phyloP scores from a whole-genome alignment of 2,329 filamentous ascomycete genomes.

The Neonectria coccinea region DNA sequence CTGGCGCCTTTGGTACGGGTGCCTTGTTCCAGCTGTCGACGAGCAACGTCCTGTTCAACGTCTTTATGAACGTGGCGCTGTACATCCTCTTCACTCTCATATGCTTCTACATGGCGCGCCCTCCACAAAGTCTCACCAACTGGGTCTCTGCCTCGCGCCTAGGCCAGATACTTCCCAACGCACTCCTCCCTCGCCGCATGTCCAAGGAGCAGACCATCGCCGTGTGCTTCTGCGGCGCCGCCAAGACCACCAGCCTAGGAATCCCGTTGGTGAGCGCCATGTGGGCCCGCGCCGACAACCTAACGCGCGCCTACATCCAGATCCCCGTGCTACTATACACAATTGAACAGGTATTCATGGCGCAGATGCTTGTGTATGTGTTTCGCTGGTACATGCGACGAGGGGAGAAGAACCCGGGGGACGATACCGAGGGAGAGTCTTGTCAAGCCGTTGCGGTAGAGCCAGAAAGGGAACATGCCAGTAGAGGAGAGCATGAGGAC shows the following conservation, averaged over 20 bases:
- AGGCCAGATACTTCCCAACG: conserved; percentile 51
- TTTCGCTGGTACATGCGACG: conserved; percentile 59
- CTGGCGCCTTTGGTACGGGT: conserved; percentile 72
- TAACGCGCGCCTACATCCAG: conserved; percentile 69
- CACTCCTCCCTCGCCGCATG: conserved; percentile 63
- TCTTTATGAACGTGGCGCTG: conserved; percentile 74
- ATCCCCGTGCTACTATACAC: conserved; percentile 73
- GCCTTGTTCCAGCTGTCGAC: conserved; percentile 69
- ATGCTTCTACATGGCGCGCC: conserved; percentile 65
- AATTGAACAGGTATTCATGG: conserved; percentile 66
- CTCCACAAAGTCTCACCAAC: conserved; percentile 49
- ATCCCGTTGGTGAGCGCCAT: conserved; percentile 77
- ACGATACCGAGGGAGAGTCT: conserved; percentile 34
- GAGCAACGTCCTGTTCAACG: conserved; percentile 73
- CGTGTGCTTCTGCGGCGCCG: conserved; percentile 78
- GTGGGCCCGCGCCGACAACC: conserved; percentile 67
- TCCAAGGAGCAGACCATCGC: conserved; percentile 73
- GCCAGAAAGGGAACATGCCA: not conserved
- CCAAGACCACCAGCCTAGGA: conserved; percentile 78
- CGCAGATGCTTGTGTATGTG: conserved; percentile 58
- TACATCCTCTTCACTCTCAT: conserved; percentile 73
- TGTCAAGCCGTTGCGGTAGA: conserved; percentile 8
- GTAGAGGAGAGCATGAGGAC: not conserved
- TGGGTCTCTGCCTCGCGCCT: conserved; percentile 40
- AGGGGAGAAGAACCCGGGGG: conserved; percentile 40